Evolutionary conservation across 805 yeast genomes (phyloP).

Genomic region (Helenozyma baotianmanensis): DNA sequence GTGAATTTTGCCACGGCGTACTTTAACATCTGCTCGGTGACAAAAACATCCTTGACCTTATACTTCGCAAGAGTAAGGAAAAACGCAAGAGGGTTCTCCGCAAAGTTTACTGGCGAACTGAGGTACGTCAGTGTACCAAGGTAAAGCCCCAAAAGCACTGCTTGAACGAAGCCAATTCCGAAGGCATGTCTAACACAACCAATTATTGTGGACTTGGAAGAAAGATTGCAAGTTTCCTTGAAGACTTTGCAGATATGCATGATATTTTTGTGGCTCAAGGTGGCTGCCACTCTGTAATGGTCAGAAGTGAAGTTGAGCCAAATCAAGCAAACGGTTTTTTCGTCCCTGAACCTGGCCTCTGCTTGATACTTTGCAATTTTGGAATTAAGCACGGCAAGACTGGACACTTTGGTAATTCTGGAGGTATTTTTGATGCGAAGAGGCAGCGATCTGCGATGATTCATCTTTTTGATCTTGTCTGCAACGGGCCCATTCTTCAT

Average conservation of each 20-base stretch:
- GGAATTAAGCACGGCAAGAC: conserved; percentile 37
- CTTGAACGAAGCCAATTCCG: conserved; percentile 85
- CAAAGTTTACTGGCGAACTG: conserved; percentile 73
- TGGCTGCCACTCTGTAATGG: conserved; percentile 56
- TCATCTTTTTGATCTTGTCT: conserved; percentile 50
- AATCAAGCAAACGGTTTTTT: conserved; percentile 48
- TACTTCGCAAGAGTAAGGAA: conserved; percentile 66
- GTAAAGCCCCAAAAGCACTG: conserved; percentile 79
- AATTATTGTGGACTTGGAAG: conserved; percentile 64
- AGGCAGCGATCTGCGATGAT: conserved; percentile 26
- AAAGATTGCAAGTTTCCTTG: conserved; percentile 87
- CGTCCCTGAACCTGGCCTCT: conserved; percentile 33
- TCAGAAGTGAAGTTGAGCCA: conserved; percentile 74
- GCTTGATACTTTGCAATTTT: conserved; percentile 43
- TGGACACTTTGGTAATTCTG: conserved; percentile 45
- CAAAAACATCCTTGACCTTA: conserved; percentile 79
- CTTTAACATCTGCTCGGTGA: conserved; percentile 77
- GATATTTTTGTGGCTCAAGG: conserved; percentile 56
- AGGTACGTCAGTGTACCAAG: conserved; percentile 82
- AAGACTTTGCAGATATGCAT: conserved; percentile 80
- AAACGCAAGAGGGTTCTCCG: conserved; percentile 67
- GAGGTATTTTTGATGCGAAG: conserved; percentile 65
- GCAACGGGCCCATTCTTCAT: conserved; percentile 66
- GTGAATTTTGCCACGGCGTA: conserved; percentile 61
- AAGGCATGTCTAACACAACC: conserved; percentile 82